Evolutionary conservation across 495 filamentous ascomycete species (phyloP).

Genomic region (Pseudoneurospora amorphoporcata): DNA sequence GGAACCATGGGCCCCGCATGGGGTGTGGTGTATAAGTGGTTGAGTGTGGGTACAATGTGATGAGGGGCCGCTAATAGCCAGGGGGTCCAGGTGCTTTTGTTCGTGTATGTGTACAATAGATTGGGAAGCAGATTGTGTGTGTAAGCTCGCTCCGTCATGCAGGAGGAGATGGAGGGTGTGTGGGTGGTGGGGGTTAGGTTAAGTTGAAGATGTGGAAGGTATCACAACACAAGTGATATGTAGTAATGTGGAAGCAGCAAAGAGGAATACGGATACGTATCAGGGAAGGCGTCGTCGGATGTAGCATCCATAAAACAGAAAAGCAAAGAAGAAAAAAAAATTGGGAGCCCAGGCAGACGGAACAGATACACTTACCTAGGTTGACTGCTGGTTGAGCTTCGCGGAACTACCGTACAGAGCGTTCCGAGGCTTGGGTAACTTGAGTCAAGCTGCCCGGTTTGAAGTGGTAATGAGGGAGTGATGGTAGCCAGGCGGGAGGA

Average conservation of each 20-base stretch:
- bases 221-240: background rate
- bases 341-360: background rate
- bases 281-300: background rate
- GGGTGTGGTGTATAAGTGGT: background rate
- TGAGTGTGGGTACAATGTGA: background rate
- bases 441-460: constrained; percentile 1
- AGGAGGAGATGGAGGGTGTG: background rate
- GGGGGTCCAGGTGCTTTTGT: background rate
- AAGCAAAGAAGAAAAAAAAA: constrained; percentile 6
- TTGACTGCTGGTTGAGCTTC: background rate
- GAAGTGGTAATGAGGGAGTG: background rate
- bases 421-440: constrained; percentile 10
- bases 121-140: background rate
- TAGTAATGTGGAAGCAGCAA: background rate
- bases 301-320: background rate
- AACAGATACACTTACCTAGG: constrained; percentile 12
- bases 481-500: background rate
- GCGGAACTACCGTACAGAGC: background rate
- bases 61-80: background rate
- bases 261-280: background rate
- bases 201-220: background rate
- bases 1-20: background rate
- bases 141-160: background rate
- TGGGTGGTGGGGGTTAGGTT: background rate
- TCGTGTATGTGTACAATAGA: background rate